Evolutionary conservation across 2,329 filamentous ascomycete species (phyloP), one percentile per base, ranked within the genome.

Genomic region (Bipolaris cookei): DNA sequence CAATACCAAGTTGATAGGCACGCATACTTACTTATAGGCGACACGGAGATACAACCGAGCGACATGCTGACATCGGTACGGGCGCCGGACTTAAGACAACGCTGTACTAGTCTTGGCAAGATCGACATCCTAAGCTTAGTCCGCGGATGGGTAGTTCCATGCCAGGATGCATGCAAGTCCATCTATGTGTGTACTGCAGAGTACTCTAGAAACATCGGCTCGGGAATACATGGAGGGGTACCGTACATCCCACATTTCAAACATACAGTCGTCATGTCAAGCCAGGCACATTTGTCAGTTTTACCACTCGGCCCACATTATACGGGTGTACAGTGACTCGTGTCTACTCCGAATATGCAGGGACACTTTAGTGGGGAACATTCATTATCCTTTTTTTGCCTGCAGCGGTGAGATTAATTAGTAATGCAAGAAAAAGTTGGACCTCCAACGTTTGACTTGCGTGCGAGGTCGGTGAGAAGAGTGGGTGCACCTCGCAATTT

Each of bases 331-430:
- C 10, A 30, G 8, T 38, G 54, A 54, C 44, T 49, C 54, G 39
- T 53, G 54, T 48, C 28, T n/a, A 25, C 38, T 13, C n/a, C 14
- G 25, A 21, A 46, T 50, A 58, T 46, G 38, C 54, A 57, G 54
- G 50, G 44, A 54, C 44, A 45, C n/a, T 18, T 6, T 18, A 20
- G 28, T 28, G 47, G 54, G 16, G 18, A 48, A 44, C 18, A 28
- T 35, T 37, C 38, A 23, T 42, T 32, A 51, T 51, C 20, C 25
- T 28, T 45, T 23, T 32, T 45, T 34, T 25, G 34, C 37, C 35
- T 13, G 3, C 28, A 42, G 39, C 23, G 10, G 28, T 30, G 10
- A 30, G 4, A 20, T 42, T 47, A 43, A 56, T 53, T 56, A 49
- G 54, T 56, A 53, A 56, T 53, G 49, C 49, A 37, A 18, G 42